Conservation (phyloP, 306 rosid genomes). For the Coriaria nepalensis region DNA sequence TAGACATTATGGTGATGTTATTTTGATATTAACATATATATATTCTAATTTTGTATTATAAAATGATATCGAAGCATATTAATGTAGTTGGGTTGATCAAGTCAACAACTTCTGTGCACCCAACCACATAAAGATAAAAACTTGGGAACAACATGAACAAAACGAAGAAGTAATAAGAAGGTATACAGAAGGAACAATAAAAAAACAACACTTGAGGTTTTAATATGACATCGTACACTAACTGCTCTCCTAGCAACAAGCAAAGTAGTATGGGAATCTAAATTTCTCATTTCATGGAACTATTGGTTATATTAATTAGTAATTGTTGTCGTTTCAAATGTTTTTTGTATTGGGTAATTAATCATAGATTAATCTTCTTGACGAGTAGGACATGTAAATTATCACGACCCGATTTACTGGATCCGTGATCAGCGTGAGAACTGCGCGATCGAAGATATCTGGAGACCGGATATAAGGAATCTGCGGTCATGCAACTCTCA, state of each 20-base stretch:
- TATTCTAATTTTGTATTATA: not conserved
- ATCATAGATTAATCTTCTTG: no score
- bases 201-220: constrained; percentile 30
- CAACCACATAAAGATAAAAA: constrained; percentile 27
- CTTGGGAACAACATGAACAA: constrained; percentile 28
- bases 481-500: no score
- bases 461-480: no score
- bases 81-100: constrained; percentile 9
- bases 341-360: no score
- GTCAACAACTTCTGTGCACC: constrained; percentile 10
- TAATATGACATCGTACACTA: constrained; percentile 23
- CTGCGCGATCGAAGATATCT: no score
- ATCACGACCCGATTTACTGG: no score
- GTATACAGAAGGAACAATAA: constrained; percentile 50
- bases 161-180: constrained; percentile 39
- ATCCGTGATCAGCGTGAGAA: no score
- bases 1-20: constrained; percentile 6
- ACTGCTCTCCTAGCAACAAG: constrained; percentile 50
- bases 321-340: no score
- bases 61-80: not conserved
- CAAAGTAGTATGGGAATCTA: constrained; percentile 29
- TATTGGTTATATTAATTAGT: constrained; percentile 10
- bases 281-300: constrained; percentile 14
- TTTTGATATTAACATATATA: constrained; percentile 22
- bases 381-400: no score